Evolutionary conservation across 192 early-diverging fungal genomes (phyloP).

Genomic region (Rhizoclosmatium sp.): DNA sequence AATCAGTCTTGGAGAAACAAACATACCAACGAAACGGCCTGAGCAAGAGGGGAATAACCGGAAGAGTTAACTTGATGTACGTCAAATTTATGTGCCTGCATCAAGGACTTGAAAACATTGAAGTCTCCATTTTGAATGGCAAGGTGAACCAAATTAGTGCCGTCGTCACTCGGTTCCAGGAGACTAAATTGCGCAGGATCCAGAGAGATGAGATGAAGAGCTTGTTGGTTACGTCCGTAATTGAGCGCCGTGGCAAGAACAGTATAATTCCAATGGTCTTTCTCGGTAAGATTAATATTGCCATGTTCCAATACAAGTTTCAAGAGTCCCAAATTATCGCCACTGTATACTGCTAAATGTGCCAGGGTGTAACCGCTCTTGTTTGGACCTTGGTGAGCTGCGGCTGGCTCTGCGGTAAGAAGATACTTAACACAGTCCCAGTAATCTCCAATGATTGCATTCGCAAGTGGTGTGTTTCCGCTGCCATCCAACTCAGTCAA

Average conservation of each 20-base stretch:
- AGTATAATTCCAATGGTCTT: not conserved
- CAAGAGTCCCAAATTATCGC: not conserved
- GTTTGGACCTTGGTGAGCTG: not conserved
- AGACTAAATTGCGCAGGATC: not conserved
- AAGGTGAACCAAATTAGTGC: too few relatives aligned
- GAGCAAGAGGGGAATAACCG: too few relatives aligned
- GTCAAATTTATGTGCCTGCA: too few relatives aligned
- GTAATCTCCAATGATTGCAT: not conserved
- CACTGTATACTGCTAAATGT: not conserved
- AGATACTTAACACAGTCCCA: not conserved
- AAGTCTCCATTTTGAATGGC: too few relatives aligned
- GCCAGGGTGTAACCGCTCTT: not conserved
- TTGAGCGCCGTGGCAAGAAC: not conserved
- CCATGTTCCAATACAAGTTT: not conserved
- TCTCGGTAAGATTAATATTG: not conserved
- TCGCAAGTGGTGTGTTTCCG: not conserved
- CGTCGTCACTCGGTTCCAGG: too few relatives aligned
- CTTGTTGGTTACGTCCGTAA: not conserved
- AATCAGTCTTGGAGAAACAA: too few relatives aligned
- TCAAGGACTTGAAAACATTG: too few relatives aligned
- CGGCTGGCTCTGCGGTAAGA: not conserved
- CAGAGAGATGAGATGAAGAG: not conserved
- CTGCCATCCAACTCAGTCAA: not conserved
- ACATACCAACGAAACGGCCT: too few relatives aligned
- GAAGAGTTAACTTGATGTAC: too few relatives aligned